Evolutionary conservation across 371 early-diverging fungal genomes (phyloP).

Genomic region (Syncephalastrum racemosum): DNA sequence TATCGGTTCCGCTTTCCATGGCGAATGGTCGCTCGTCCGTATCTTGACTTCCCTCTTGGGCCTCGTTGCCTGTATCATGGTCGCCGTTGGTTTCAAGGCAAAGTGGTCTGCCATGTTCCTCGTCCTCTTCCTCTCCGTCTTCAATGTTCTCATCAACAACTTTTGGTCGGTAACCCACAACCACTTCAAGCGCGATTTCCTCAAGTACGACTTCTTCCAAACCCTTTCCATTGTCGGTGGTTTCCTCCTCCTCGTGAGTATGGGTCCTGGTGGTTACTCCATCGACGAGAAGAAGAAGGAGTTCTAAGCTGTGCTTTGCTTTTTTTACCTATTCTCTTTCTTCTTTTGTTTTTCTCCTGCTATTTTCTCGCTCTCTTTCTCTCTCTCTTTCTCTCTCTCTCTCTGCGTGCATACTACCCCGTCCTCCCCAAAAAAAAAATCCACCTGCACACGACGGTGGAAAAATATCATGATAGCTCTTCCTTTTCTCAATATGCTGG

Average conservation of each 20-base stretch:
- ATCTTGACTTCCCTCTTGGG: slow-evolving; percentile 68
- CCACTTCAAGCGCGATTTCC: slow-evolving; percentile 77
- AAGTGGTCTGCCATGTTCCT: slow-evolving; percentile 89
- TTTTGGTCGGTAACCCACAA: slow-evolving; percentile 88
- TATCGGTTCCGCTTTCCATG: slow-evolving; percentile 79
- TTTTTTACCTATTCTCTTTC: neutral
- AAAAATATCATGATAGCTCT: too few species aligned
- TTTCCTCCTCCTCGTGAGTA: slow-evolving; percentile 81
- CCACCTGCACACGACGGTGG: too few species aligned
- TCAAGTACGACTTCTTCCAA: slow-evolving; percentile 97
- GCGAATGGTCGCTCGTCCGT: slow-evolving; percentile 70
- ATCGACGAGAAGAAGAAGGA: slow-evolving; percentile 95
- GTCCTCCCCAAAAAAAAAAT: too few species aligned
- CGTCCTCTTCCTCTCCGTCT: slow-evolving; percentile 79
- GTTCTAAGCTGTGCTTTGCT: slow-evolving; percentile 55
- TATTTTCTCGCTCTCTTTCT: neutral
- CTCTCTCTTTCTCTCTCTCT: neutral
- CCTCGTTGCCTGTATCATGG: slow-evolving; percentile 83
- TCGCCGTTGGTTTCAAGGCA: slow-evolving; percentile 94
- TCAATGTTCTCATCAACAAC: slow-evolving; percentile 89
- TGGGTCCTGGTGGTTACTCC: slow-evolving; percentile 87
- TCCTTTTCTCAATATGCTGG: neutral
- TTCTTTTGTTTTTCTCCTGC: too few species aligned
- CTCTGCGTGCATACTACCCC: neutral
- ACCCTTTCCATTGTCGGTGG: slow-evolving; percentile 93